A percentile compares a stretch with the other conserved stretches of the same genome.
phyloP scores from a whole-genome alignment of 805 yeast species.

The Starmerella bombicola region DNA sequence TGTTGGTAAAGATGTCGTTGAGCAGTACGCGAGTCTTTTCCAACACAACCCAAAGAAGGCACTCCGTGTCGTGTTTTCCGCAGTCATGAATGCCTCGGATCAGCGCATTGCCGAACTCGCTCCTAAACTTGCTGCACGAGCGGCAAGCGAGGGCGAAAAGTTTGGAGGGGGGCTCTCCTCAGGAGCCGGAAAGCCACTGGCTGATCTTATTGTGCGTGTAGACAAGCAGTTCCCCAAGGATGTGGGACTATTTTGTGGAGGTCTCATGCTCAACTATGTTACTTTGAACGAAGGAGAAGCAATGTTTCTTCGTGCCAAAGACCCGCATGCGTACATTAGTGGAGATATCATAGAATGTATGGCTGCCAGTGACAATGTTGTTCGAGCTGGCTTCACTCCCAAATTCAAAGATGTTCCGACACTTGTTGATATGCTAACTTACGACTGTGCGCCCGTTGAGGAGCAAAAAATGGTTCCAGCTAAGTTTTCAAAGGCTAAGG shows the following conservation, averaged over 20 bases:
- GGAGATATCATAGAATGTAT: constrained; percentile 98
- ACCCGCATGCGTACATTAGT: constrained; percentile 93
- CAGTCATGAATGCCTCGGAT: constrained; percentile 74
- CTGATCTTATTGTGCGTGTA: constrained; percentile 62
- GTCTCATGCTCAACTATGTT: constrained; percentile 82
- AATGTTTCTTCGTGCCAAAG: constrained; percentile 90
- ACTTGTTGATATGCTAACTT: constrained; percentile 82
- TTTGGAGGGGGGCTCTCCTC: constrained; percentile 24
- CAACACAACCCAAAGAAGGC: constrained; percentile 47
- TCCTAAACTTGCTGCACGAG: constrained; percentile 50
- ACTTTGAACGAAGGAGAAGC: constrained; percentile 80
- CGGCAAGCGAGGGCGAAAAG: constrained; percentile 33
- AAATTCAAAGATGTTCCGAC: constrained; percentile 91
- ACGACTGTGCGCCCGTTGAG: constrained; percentile 74
- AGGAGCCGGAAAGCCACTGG: constrained; percentile 39
- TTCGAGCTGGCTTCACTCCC: constrained; percentile 98
- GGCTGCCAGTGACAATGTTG: constrained; percentile 99
- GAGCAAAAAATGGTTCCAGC: constrained; percentile 80
- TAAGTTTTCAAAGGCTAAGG: constrained; percentile 34
- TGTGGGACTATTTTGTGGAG: constrained; percentile 92
- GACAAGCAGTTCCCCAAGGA: constrained; percentile 86
- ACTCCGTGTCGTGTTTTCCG: constrained; percentile 63
- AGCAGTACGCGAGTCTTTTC: constrained; percentile 35
- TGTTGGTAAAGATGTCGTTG: constrained; percentile 50
- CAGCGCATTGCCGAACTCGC: constrained; percentile 45